Base-by-base conservation (phyloP, 2,329 filamentous ascomycete species). In the Phialemoniopsis sp. region DNA sequence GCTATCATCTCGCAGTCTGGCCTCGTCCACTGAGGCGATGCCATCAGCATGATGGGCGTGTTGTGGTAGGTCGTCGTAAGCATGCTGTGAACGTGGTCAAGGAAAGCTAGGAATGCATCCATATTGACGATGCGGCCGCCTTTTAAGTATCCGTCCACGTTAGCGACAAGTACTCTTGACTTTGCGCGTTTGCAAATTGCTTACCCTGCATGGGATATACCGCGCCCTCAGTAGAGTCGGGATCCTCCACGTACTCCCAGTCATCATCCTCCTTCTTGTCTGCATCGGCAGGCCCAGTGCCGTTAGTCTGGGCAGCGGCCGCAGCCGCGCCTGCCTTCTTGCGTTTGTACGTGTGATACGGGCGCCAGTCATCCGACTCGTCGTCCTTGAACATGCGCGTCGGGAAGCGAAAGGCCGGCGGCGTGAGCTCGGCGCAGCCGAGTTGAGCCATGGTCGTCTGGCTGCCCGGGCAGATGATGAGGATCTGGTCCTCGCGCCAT, bases 31-130 rank as follows among this genome's bases (percentile, higher is more conserved):
- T 83, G 84, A 4, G 93, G 90, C 51, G 95, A 87, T 8, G 86
- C 79, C 63, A 97, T 85, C 46, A 98, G 79, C 60, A 97, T 76
- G 48, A 98, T 88, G 3, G 93, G 90, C 0, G 91, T 96, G 66
- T 96, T 96, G 67, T 97, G 93, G 59, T 95, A 93, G 4, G 88
- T 89, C 18, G 89, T 89, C 44, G 89, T 93, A 43, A 98, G 78
- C 35, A 87, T 79, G 62, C 87, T 84, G 72, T 96, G 88, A 48
- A 97, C 85, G 60, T 98, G 88, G 40, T 90, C 87, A 55, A 98
- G 78, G 54, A 97, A 84, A 26, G 93, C 91, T 48, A 95, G 86
- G 68, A 98, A 95, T 49, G 89, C 91, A 1, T 83, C 76, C 89
- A 95, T 95, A 59, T 97, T 81, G 32, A 85, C 81, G 45, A 98